These are phyloP conservation scores for Metschnikowia orientalis DNA, from an alignment of 805 yeast species.

Conservation along the genomic window DNA sequence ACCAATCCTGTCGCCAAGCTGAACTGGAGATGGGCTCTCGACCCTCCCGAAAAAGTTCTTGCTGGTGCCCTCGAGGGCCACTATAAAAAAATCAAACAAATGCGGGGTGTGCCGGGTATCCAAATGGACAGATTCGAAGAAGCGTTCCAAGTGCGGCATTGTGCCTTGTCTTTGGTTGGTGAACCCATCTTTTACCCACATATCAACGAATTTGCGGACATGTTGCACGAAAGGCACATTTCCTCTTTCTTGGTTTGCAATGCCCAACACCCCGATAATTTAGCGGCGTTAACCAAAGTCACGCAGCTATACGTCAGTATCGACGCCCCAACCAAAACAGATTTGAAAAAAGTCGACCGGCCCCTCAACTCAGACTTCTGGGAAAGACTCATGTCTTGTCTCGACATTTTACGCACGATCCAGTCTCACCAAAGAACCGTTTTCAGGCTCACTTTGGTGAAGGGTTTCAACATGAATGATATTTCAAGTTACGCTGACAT, in stretches of 20 bases:
- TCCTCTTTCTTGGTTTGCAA: constrained; percentile 89
- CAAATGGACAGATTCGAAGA: constrained; percentile 85
- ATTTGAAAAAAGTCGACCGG: constrained; percentile 78
- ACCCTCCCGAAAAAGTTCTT: constrained; percentile 77
- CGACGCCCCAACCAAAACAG: constrained; percentile 85
- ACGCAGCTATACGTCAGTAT: constrained; percentile 90
- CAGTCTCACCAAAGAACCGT: constrained; percentile 87
- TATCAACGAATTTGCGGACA: constrained; percentile 75
- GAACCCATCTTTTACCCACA: constrained; percentile 94
- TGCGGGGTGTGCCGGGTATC: constrained; percentile 95
- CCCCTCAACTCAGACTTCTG: constrained; percentile 89
- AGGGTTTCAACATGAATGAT: constrained; percentile 86
- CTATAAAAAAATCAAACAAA: constrained; percentile 85
- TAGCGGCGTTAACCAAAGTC: constrained; percentile 64
- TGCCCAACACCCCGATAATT: constrained; percentile 91
- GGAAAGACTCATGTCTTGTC: constrained; percentile 79
- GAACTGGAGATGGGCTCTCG: constrained; percentile 92
- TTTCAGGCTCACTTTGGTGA: constrained; percentile 82
- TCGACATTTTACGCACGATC: constrained; percentile 68
- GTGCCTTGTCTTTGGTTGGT: constrained; percentile 90
- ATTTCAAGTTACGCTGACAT: constrained; percentile 79
- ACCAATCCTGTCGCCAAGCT: constrained; percentile 94
- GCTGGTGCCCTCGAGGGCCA: constrained; percentile 87
- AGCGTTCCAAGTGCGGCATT: constrained; percentile 83
- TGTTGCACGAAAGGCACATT: constrained; percentile 76